phyloP scores from a whole-genome alignment of 2,329 filamentous ascomycete genomes.

The Exophiala xenobiotica region DNA sequence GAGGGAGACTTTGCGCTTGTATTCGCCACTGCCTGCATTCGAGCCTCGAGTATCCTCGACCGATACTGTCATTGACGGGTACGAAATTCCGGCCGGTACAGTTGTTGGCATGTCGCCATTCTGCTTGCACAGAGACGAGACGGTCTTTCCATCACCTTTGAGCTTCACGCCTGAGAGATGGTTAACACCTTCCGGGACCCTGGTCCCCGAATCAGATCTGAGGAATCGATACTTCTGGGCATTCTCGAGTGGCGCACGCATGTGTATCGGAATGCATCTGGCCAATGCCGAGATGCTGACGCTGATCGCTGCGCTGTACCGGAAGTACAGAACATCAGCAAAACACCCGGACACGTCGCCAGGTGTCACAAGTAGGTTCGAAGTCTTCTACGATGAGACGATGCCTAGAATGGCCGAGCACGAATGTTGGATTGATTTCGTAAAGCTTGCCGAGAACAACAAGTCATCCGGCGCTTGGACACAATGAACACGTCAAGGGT shows the following conservation, averaged over 20 bases:
- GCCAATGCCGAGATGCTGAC: slow-evolving; percentile 55
- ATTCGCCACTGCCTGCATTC: slow-evolving; percentile 50
- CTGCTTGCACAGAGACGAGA: slow-evolving; percentile 40
- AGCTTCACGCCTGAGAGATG: slow-evolving; percentile 43
- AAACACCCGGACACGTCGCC: slow-evolving; percentile 31
- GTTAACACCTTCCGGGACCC: slow-evolving; percentile 21
- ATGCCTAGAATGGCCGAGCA: slow-evolving; percentile 29
- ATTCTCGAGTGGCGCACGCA: slow-evolving; percentile 42
- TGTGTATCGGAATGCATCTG: slow-evolving; percentile 45
- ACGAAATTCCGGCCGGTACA: slow-evolving; percentile 32
- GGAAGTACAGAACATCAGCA: slow-evolving; percentile 42
- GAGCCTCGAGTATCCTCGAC: slow-evolving; percentile 44
- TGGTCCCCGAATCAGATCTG: slow-evolving; percentile 25
- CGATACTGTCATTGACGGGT: slow-evolving; percentile 39
- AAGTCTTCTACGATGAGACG: slow-evolving; percentile 35
- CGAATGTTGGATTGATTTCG: slow-evolving; percentile 29
- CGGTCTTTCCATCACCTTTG: slow-evolving; percentile 48
- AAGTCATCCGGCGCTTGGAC: too few species aligned
- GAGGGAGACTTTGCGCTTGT: slow-evolving; percentile 50
- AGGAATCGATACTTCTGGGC: slow-evolving; percentile 37
- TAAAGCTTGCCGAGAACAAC: slow-evolving; percentile 6
- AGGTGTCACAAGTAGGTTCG: slow-evolving; percentile 35
- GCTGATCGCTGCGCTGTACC: slow-evolving; percentile 47
- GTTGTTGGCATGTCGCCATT: slow-evolving; percentile 37
- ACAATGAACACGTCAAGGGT: too few species aligned